Evolutionary conservation across 2,329 filamentous ascomycete species (phyloP), one percentile per base, ranked within the genome.

Genomic region (Teratosphaeria epicoccoides): DNA sequence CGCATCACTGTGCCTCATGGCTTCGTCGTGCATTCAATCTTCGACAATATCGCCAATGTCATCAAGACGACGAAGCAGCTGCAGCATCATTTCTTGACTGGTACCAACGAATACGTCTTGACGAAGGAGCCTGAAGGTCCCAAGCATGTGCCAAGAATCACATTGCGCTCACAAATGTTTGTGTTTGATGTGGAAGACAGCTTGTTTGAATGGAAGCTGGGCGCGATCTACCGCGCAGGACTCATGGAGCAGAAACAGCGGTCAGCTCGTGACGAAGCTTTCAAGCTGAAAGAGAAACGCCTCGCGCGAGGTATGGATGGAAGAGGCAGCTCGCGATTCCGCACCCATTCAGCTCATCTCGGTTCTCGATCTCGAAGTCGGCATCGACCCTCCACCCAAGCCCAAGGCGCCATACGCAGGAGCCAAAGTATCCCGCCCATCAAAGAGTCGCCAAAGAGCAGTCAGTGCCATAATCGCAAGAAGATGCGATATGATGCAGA

Each of bases 171-270:
- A 50, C 86, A 87, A 61, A 87, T 86, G 4, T 76, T 98, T 23
- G 72, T 95, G 2, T 91, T 98, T 53, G 91, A 97, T 64, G 76
- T 98, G 29, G 93, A 98, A 70, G 93, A 98, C 66, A 91, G 93
- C 47, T 85, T 88, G 0, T 98, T 98, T 63, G 93, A 98, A 67
- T 98, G 90, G 87, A 97, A 96, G 66, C 75, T 98, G 9, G 88
- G 90, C 14, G 83, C 89, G 64, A 98, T 98, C 49, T 98, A 97
- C 67, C 83, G 91, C 26, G 82, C 88, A 45, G 93, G 94, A 0
- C 77, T 91, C 20, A 75, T 90, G 51, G 93, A 98, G 68, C 91
- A 97, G 68, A 84, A 85, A 65, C 93, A 97, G 68, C 81, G 93
- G 20, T 73, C 95, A 50, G 90, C 91, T 4, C 82, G 93, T 43